These are phyloP conservation scores for Peterozyma xylosa DNA, from an alignment of 805 yeast genomes.

Conservation along the genomic window DNA sequence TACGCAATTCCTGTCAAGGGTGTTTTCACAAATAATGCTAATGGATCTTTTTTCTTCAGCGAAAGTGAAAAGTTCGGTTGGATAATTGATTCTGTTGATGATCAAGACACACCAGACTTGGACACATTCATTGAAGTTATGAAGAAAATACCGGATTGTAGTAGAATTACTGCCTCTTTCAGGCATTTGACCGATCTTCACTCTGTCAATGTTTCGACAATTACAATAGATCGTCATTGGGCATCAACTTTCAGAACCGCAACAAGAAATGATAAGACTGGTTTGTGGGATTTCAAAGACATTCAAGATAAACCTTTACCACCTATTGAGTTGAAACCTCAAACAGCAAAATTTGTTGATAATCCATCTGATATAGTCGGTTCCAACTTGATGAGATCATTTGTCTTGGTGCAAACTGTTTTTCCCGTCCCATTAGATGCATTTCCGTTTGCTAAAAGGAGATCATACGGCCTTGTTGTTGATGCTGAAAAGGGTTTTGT, in stretches of 20 bases:
- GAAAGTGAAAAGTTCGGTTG: slow-evolving; percentile 63
- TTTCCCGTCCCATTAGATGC: slow-evolving; percentile 75
- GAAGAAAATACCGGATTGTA: slow-evolving; percentile 68
- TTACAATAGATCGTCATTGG: slow-evolving; percentile 85
- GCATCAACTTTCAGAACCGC: slow-evolving; percentile 62
- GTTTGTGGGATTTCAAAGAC: slow-evolving; percentile 46
- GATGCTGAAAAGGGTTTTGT: slow-evolving; percentile 79
- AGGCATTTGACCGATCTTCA: slow-evolving; percentile 80
- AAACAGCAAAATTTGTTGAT: slow-evolving; percentile 62
- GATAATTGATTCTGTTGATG: slow-evolving; percentile 74
- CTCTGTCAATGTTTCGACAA: slow-evolving; percentile 57
- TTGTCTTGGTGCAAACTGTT: slow-evolving; percentile 61
- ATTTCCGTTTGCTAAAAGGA: slow-evolving; percentile 50
- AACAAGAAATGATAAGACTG: slow-evolving; percentile 46
- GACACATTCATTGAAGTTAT: slow-evolving; percentile 74
- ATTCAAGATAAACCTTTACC: slow-evolving; percentile 58
- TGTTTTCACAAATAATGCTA: slow-evolving; percentile 69
- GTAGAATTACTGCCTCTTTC: slow-evolving; percentile 61
- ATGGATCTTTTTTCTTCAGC: slow-evolving; percentile 66
- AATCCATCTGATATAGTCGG: slow-evolving; percentile 51
- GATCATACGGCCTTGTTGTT: slow-evolving; percentile 71
- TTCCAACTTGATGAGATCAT: slow-evolving; percentile 51
- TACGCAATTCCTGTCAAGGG: slow-evolving; percentile 82
- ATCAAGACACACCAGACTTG: slow-evolving; percentile 63
- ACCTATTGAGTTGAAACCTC: slow-evolving; percentile 43